Evolutionary conservation across 2,329 filamentous ascomycete species (phyloP), one percentile per base, ranked within the genome.

Genomic region (Paracamarosporium sp.): DNA sequence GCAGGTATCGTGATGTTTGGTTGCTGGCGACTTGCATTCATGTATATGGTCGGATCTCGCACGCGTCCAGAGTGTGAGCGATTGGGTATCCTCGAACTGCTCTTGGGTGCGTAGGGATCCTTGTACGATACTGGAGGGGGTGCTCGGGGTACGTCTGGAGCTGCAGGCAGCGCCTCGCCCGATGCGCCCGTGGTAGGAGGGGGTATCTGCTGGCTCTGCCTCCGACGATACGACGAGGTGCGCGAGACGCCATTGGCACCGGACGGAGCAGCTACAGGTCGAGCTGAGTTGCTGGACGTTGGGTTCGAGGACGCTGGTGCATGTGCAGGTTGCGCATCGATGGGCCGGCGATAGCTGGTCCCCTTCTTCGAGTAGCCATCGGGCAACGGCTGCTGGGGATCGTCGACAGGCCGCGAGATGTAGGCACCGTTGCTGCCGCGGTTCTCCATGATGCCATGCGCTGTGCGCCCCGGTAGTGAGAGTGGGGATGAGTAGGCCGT

Each of bases 101-200:
- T 56, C 45, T 63, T 72, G 12, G 64, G 78, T 38, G 76, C 79
- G 64, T 76, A 76, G 11, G 74, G 73, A 40, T 76, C 72, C 57
- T 64, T 66, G 59, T 75, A 77, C 0, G 74, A 71, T 11, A 66
- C 67, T 4, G 88, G 86, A 4, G 88, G 86, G 8, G 74, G 71
- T 28, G 80, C 82, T 66, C 81, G 82, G 53, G 88, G 86, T 27
- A 82, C 84, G 63, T 90, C 88, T 62, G 88, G 86, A 31, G 84
- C 86, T 48, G 81, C 78, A 17, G 73, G 74, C 35, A 71, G 63
- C 22, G 65, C 58, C 38, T 72, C 68, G 52, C 51, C 55, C 43
- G 58, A 52, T 30, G 63, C 62, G 57, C 66, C 67, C 7, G 67
- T 60, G 4, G 68, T 62, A 15, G 67, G 63, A 28, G 68, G 68